Base-by-base conservation (phyloP, 75 land plant species). In the Pinus taeda region DNA sequence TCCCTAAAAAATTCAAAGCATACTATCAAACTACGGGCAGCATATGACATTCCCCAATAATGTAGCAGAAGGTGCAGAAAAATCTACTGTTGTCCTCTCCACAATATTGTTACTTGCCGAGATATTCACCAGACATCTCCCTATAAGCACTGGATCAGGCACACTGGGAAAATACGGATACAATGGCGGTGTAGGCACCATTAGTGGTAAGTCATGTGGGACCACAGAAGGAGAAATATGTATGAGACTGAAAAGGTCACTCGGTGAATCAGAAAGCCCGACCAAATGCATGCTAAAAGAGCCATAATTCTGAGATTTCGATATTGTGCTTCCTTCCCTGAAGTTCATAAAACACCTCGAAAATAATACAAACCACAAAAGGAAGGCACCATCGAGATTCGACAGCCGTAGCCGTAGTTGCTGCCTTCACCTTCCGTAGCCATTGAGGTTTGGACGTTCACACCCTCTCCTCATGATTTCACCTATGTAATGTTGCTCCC, bases 31-130 rank as follows among this genome's bases (percentile, higher is more conserved):
- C 72, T 97, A 98, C 0, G 99, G 99, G 78, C 99, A 97, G 80
- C 99, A 97, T 63, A 97, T 95, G 11, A 91, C 98, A 85, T 91
- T 89, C 77, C 93, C 98, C 57, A 97, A 89, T 76, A 91, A 80
- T 62, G 82, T 45, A 8, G 98, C 98, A 15, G 95, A 77, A 70
- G 89, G 91, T 26, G 86, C 89, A 71, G 83, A 79, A 77, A 98
- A 97, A 80, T 97, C 98, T 56, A 82, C 83, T 69, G 98, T 98
- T 62, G 99, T 97, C 79, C 74, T 86, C 3, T 86, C 79, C 73
- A 88, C 36, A 57, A 87, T 76, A 70, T 36, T 59, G 57, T 88
- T 82, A 12, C 90, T 76, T 21, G 75, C 78, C 57, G 92, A 88
- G 58, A 92, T 81, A 83, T 92, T 92, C 63, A 90, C 88, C 65